Conservation (phyloP, 768 basidiomycete species). For the Astraeus odoratus region DNA sequence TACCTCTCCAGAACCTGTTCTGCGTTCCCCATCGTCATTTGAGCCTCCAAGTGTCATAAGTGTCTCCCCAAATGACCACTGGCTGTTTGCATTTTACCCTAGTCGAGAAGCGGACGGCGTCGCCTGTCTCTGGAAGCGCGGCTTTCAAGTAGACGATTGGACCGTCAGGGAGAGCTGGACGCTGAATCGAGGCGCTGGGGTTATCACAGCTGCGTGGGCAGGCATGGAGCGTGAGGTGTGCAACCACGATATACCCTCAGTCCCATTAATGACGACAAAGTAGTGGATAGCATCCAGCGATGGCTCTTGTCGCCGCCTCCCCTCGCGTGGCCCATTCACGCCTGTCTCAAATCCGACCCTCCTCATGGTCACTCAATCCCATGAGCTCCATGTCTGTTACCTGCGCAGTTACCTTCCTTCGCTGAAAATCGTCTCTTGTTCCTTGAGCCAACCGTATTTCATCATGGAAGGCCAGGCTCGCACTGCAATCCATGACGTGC, state of each 20-base stretch:
- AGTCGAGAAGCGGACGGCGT: conserved; percentile 48
- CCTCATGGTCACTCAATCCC: conserved; percentile 58
- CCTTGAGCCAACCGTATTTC: conserved; percentile 37
- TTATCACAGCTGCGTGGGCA: conserved; percentile 60
- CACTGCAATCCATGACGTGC: conserved; percentile 23
- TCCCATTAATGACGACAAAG: not conserved
- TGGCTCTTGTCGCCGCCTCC: conserved; percentile 48
- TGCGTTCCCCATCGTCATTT: conserved; percentile 41
- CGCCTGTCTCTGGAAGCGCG: conserved; percentile 61
- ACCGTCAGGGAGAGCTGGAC: conserved; percentile 49
- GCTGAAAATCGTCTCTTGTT: conserved; percentile 43
- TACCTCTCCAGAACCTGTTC: conserved; percentile 44
- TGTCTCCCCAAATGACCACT: conserved; percentile 49
- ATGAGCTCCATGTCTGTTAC: conserved; percentile 49
- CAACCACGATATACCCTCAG: conserved; percentile 7
- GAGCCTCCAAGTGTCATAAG: conserved; percentile 58
- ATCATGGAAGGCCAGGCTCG: conserved; percentile 29
- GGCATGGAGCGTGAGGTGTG: conserved; percentile 51
- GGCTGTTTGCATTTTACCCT: conserved; percentile 74
- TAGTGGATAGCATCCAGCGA: conserved; percentile 49
- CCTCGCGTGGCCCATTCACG: conserved; percentile 49
- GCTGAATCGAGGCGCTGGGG: conserved; percentile 44
- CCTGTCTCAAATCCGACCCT: conserved; percentile 50
- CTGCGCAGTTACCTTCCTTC: conserved; percentile 38
- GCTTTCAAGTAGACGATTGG: conserved; percentile 57